Base-by-base conservation (phyloP, 768 basidiomycete species). In the Macrolepiota dolichaula region DNA sequence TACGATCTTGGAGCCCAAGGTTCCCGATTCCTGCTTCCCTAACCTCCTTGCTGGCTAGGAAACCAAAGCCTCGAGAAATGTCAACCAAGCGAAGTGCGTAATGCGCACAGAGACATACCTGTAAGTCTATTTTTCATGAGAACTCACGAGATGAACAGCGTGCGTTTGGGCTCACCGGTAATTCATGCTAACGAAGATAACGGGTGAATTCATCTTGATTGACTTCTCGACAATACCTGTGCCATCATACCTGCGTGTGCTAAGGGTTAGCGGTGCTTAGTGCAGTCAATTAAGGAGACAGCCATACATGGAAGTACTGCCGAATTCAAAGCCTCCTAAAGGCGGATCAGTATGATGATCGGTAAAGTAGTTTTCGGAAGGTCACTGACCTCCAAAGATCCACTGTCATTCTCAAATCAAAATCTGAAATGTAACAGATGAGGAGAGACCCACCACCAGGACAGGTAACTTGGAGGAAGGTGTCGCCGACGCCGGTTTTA, bases 1-100 rank as follows among this genome's bases (percentile, higher is more conserved):
- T 65, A 84, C 84, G 84, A 72, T 89, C 87, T 59, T 81, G 81
- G 24, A 91, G 72, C n/a, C 88, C 88, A 22, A 88, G 74, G 67
- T 89, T 90, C 0, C 81, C 84, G 7, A 83, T 73, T 1, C 79
- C 80, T 2, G 79, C 84, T 3, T 71, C 75, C 51, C 77, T 79
- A 1, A 85, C 77, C 72, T 86, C 83, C 63, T 78, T 73, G 46
- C 82, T 73, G 0, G 78, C 76, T 40, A 85, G 62, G 69, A 85
- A 86, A 2, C 84, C 83, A 54, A 83, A 79, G 4, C 78, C 82
- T 77, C 35, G 10, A 12, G 25, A 13, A 38, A 37, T 25, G 29
- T 12, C 9, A 32, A n/a, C 12, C 51, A 1, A 15, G 10, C 9
- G 15, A 9, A 22, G 29, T 57, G 7, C 1, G 17, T 22, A 17